Base-by-base conservation (phyloP, 176 grass and related monocot genomes). In the Cenchrus fungigraminus region DNA sequence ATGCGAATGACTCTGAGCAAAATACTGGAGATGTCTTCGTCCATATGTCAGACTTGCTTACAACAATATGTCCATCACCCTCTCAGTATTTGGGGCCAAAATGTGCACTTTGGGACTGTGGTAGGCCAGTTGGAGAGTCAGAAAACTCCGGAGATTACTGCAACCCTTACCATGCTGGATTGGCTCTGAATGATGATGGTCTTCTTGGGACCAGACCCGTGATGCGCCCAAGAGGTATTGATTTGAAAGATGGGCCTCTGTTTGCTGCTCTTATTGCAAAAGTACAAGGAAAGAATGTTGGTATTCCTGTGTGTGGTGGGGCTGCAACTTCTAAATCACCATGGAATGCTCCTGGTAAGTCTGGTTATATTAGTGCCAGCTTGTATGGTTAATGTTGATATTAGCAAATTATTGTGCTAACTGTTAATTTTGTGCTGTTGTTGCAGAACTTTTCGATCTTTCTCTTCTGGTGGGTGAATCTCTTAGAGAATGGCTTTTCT, bases 401-500 rank as follows among this genome's bases (percentile, higher is more conserved):
- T 42, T 55, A 57, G 13, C 8, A 15, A 53, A 75, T 69, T 61
- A 1, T 68, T 79, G 45, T 87, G 32, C 37, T 81, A 76, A 91
- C 68, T 72, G 5, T 58, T 77, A 20, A 7, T 79, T 66, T 60
- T 9, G 6, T 92, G 40, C 25, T 62, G 63, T 74, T 88, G 5
- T 87, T 84, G 83, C 90, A 97, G 95, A 97, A 78, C 86, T 97
- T 77, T 97, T 97, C 11, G 88, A 97, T 87, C 79, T 97, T 42
- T 83, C 92, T 79, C 90, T 97, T 74, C 78, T 97, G 63, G 88
- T 93, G 57, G 95, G 92, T 34, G 95, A 97, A 88, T 93, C 95
- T 86, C 86, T 97, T 86, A 87, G 95, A 85, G 95, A 97, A 85
- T 97, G 92, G 95, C 77, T 97, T 9, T 97, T 97, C 82, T 97